phyloP scores from a whole-genome alignment of 192 early-diverging fungal genomes.

The Powellomyces hirtus region DNA sequence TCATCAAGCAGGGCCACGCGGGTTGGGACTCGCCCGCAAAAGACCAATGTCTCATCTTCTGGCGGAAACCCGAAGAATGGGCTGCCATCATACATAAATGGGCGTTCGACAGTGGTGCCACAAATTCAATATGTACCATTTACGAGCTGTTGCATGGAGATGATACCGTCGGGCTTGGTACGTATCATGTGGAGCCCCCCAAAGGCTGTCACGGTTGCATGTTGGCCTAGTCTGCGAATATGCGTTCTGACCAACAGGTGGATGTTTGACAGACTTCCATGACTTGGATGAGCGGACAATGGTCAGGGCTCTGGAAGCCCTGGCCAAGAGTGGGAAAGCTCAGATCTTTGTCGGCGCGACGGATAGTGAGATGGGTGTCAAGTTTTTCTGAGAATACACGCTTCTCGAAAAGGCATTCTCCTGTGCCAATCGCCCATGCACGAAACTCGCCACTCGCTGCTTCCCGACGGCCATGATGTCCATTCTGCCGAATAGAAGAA shows the following conservation, averaged over 20 bases:
- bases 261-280: conserved; percentile 68
- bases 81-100: conserved; percentile 76
- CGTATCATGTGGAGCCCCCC: conserved; percentile 9
- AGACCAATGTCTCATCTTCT: conserved; percentile 67
- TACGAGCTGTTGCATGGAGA: conserved; percentile 91
- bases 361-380: conserved; percentile 75
- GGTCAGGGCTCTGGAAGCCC: conserved; percentile 72
- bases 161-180: conserved; percentile 69
- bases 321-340: conserved; percentile 79
- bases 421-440: too few relatives aligned
- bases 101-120: conserved; percentile 69
- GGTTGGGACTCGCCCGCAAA: conserved; percentile 52
- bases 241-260: neutral
- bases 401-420: too few relatives aligned
- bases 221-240: too few relatives aligned
- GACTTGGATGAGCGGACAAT: conserved; percentile 69
- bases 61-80: conserved; percentile 92
- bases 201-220: too few relatives aligned
- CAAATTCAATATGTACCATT: conserved; percentile 78
- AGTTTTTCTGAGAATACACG: conserved; percentile 62
- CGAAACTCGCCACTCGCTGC: too few relatives aligned
- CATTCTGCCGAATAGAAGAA: too few relatives aligned
- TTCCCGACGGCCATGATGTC: too few relatives aligned
- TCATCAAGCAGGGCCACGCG: conserved; percentile 35
- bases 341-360: conserved; percentile 68